Evolutionary conservation across 2,329 filamentous ascomycete species (phyloP).

Genomic region (Xylariaceae sp.): DNA sequence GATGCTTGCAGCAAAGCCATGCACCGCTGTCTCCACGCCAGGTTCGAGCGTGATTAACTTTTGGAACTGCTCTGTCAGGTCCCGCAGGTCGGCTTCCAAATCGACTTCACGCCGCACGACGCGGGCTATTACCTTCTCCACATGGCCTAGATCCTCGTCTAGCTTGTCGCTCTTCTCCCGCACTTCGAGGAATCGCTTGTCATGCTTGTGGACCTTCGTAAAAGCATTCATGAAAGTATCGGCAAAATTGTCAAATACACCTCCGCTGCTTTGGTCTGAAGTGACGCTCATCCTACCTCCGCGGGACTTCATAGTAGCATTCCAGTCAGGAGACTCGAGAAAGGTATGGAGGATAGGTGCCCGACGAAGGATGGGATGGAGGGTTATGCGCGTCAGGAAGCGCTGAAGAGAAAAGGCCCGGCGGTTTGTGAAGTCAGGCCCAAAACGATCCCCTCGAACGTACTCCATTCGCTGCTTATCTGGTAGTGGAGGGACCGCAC

Average conservation of each 20-base stretch:
- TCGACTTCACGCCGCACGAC: conserved; percentile 88
- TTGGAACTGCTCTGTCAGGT: conserved; percentile 93
- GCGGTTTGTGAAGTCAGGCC: conserved; percentile 86
- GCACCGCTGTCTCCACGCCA: conserved; percentile 79
- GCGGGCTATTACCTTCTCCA: conserved; percentile 93
- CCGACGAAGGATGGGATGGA: conserved; percentile 87
- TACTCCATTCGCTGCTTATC: conserved; percentile 99
- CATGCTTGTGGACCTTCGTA: conserved; percentile 92
- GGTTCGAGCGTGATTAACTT: conserved; percentile 90
- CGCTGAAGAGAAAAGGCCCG: conserved; percentile 89
- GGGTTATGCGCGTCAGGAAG: conserved; percentile 83
- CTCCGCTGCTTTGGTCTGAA: conserved; percentile 58
- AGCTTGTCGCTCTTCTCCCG: conserved; percentile 91
- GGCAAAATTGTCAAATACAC: conserved; percentile 93
- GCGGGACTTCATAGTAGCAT: conserved; percentile 87
- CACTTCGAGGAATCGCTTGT: conserved; percentile 93
- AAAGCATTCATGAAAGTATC: conserved; percentile 98
- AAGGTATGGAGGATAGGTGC: conserved; percentile 85
- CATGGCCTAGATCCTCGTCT: conserved; percentile 88
- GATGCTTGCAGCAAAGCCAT: conserved; percentile 84
- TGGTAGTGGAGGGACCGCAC: conserved; percentile 90
- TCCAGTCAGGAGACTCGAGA: conserved; percentile 94
- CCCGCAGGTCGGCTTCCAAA: conserved; percentile 84
- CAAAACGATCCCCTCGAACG: conserved; percentile 94
- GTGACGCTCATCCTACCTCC: conserved; percentile 66